Evolutionary conservation across 495 filamentous ascomycete species (phyloP).

Genomic region (Melanomma pulvis-pyrius): DNA sequence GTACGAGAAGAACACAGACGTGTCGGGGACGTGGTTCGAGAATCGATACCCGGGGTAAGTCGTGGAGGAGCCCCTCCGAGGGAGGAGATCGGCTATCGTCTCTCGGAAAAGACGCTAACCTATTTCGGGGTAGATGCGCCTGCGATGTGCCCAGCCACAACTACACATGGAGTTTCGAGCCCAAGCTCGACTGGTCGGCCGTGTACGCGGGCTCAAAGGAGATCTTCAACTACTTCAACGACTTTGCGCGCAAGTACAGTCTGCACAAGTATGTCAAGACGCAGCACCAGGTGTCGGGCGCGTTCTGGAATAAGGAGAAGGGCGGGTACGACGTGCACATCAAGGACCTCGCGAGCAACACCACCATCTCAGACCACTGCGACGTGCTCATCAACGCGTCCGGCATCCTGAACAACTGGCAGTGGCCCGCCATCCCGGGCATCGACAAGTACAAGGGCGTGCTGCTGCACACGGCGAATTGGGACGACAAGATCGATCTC

Average conservation of each 20-base stretch:
- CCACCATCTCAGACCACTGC: constrained; percentile 39
- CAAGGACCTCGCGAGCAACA: constrained; percentile 32
- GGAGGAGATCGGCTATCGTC: constrained; percentile 8
- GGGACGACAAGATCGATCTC: constrained; percentile 40
- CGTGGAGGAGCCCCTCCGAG: background rate
- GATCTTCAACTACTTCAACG: constrained; percentile 45
- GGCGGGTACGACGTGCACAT: constrained; percentile 45
- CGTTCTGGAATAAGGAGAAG: constrained; percentile 42
- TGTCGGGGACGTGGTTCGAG: constrained; percentile 37
- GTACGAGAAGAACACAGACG: constrained; percentile 27
- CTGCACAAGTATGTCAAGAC: constrained; percentile 44
- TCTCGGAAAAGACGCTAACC: background rate
- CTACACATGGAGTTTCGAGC: constrained; percentile 51
- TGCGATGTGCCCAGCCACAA: constrained; percentile 46
- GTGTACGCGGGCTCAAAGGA: constrained; percentile 44
- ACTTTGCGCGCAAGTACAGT: constrained; percentile 42
- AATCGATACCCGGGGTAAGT: constrained; percentile 45
- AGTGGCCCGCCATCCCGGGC: constrained; percentile 44
- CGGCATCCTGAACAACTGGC: constrained; percentile 45
- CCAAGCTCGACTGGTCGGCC: constrained; percentile 48
- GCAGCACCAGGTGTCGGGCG: constrained; percentile 39
- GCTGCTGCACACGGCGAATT: constrained; percentile 43
- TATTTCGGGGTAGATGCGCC: constrained; percentile 42
- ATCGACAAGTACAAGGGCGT: constrained; percentile 42
- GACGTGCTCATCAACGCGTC: constrained; percentile 43